Evolutionary conservation across 495 filamentous ascomycete genomes (phyloP), one percentile per base, ranked within the genome.

Genomic region (Sordaria brevicollis): DNA sequence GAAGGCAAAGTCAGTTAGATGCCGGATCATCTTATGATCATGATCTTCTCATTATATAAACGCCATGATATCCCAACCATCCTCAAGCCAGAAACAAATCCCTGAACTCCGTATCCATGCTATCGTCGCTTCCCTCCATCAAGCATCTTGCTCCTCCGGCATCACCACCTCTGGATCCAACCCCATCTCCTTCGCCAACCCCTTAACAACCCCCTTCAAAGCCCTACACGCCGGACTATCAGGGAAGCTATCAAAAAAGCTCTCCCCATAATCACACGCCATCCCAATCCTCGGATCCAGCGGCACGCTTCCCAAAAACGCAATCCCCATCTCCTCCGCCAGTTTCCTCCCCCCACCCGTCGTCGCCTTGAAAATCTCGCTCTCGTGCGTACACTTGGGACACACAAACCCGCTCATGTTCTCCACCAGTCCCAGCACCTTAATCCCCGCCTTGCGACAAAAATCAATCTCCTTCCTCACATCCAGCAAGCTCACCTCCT

Each of bases 331-430:
- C 77, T 96, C 93, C 80, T 89, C 85, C 3, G 94, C 94, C 70
- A 99, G 78, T 39, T 84, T 87, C 69, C 84, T 83, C 10, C 91
- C 95, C 5, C 95, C 96, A 10, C 95, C 95, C 1, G 96, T 99
- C 21, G 92, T 96, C 5, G 94, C 92, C 70, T 88, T 86, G 80
- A 98, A 99, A 37, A 99, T 96, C 76, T 96, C 87, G 67, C 86
- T 91, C 77, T 89, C 84, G 70, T 92, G 87, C 38, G 85, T 90
- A 79, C 95, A 99, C 41, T 90, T 92, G 4, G 92, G 92, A 78
- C 95, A 99, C 41, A 98, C 93, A 79, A 97, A 99, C 10, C 93
- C 92, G 66, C 88, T 90, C 95, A 99, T 99, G 78, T 99, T 99
- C 84, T 99, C 95, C 41, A 97, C 96, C 15, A 99, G 80, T 0